Conservation (phyloP, 805 yeast species). For the Ogataea paraovalis region DNA sequence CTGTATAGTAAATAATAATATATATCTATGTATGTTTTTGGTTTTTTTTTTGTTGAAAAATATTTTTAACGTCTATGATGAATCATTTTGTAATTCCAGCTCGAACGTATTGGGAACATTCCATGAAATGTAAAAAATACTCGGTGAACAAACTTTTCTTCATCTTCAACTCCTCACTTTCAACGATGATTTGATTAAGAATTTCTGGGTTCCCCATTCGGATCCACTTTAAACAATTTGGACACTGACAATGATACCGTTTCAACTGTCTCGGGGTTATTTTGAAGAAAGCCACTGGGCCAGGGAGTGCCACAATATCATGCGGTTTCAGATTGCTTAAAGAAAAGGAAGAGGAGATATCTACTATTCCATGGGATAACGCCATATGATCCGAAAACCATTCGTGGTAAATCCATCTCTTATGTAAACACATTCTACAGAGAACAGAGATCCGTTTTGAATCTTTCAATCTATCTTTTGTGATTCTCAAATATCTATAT, state of each 20-base stretch:
- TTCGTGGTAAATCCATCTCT: slow-evolving; percentile 15
- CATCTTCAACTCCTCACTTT: neutral
- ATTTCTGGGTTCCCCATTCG: slow-evolving; percentile 16
- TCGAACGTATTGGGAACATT: slow-evolving; percentile 12
- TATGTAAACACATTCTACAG: slow-evolving; percentile 22
- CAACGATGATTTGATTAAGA: neutral
- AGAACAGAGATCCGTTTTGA: slow-evolving; percentile 3
- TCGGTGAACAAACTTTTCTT: slow-evolving; percentile 20
- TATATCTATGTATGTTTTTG: neutral
- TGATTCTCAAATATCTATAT: slow-evolving; percentile 10
- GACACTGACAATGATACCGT: slow-evolving; percentile 21
- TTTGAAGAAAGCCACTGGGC: slow-evolving; percentile 16
- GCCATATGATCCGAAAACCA: slow-evolving; percentile 18
- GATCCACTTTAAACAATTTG: slow-evolving; percentile 21
- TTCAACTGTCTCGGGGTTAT: slow-evolving; percentile 13
- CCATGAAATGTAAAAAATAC: slow-evolving; percentile 21
- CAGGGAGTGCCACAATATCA: slow-evolving; percentile 13
- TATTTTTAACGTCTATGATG: no score
- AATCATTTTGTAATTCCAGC: no score
- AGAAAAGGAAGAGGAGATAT: neutral
- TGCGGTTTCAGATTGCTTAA: neutral
- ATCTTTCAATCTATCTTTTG: neutral
- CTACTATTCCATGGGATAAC: slow-evolving; percentile 24
- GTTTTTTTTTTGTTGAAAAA: neutral
- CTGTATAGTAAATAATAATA: neutral